Evolutionary conservation across 2,329 filamentous ascomycete genomes (phyloP).

Genomic region (Magnaporthiopsis incrustans): DNA sequence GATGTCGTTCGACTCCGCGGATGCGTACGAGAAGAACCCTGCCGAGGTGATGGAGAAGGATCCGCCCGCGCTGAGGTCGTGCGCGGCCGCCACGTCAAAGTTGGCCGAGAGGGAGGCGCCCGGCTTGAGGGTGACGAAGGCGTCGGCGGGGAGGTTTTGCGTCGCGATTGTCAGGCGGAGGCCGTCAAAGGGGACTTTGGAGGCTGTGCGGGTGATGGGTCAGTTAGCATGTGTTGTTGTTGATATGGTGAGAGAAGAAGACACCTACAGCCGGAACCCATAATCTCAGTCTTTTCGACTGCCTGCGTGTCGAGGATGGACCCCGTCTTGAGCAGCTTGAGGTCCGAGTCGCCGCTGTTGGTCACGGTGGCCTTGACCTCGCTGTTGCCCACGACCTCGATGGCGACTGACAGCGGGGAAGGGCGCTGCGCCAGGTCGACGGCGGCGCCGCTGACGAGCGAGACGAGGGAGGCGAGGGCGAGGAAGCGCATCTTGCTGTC

Average conservation of each 20-base stretch:
- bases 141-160: slow-evolving; percentile 32
- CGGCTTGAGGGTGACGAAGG: slow-evolving; percentile 41
- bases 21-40: slow-evolving; percentile 49
- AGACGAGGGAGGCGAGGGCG: slow-evolving; percentile 22
- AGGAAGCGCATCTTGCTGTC: slow-evolving; percentile 28
- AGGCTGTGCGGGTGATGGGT: slow-evolving; percentile 20
- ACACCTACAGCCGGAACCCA: slow-evolving; percentile 28
- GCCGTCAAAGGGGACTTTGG: slow-evolving; percentile 41
- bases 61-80: slow-evolving; percentile 44
- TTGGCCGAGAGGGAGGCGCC: slow-evolving; percentile 42
- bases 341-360: slow-evolving; percentile 39
- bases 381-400: slow-evolving; percentile 42
- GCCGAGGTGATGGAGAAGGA: slow-evolving; percentile 46
- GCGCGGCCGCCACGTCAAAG: slow-evolving; percentile 48
- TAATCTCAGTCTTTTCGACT: slow-evolving; percentile 45
- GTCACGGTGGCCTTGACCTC: slow-evolving; percentile 44
- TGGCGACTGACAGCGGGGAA: slow-evolving; percentile 34
- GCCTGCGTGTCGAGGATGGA: slow-evolving; percentile 44
- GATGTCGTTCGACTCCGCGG: slow-evolving; percentile 41
- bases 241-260: too few relatives aligned
- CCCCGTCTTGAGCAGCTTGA: slow-evolving; percentile 46
- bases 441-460: slow-evolving; percentile 27
- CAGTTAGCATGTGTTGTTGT: too few relatives aligned
- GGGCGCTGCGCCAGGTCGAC: slow-evolving; percentile 26
- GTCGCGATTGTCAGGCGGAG: slow-evolving; percentile 42